Evolutionary conservation across 345 rosid species (phyloP), one percentile per base, ranked within the genome.

Genomic region (Abelmoschus esculentus): DNA sequence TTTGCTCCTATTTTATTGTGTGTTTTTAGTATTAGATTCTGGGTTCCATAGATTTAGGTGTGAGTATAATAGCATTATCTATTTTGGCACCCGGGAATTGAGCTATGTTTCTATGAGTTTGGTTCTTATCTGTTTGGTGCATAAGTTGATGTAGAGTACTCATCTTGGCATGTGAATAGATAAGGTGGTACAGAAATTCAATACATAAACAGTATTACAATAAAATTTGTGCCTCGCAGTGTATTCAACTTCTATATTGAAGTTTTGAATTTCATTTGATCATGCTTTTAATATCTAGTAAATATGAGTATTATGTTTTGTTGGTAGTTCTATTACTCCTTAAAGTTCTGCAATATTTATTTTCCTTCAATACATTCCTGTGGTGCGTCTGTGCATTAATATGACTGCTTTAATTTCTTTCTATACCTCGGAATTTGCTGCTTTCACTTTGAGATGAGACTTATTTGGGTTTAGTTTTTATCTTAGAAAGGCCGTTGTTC

Each of bases 171-270:
- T 87, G 89, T 86, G 88, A 86, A 87, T 93, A 83, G 78, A 87
- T 82, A 85, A 84, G 81, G 81, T 76, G 87, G 85, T 81, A 93
- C 85, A 90, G 85, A 80, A 84, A 80, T 78, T 80, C 79, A 78
- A 86, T 87, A 82, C 83, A 81, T 79, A 72, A 76, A 76, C 74
- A 70, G 47, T 56, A 76, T 70, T 78, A 71, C 80, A 34, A 80
- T 77, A 74, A 61, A 36, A 7, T 38, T 29, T 17, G 13, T 69
- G 70, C 52, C 61, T 76, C 9, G 10, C 7, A 3, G 69, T 46
- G 32, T 49, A 72, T 40, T 32, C 49, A n/a, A 42, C 34, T 55
- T 65, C 14, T 68, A 38, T 58, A 19, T 42, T 36, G 56, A 64
- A 49, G n/a, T 19, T 6, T 4, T 38, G 44, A 13, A 58, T 47